Conservation (phyloP, 192 early-diverging fungal genomes). For the Gryganskiella cystojenkinii region DNA sequence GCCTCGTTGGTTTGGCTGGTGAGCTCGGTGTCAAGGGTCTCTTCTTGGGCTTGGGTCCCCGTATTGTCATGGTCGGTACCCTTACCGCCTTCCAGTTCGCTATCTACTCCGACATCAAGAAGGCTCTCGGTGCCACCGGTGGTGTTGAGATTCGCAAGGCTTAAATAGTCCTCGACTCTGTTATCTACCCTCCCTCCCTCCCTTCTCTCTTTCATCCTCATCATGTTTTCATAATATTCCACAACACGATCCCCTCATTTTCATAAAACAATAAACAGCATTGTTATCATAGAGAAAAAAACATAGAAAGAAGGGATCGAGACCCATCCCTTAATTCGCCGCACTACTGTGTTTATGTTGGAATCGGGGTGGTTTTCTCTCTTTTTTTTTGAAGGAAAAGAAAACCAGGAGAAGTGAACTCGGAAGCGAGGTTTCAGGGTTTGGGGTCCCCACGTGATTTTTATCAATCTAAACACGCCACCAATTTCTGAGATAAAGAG, state of each 20-base stretch:
- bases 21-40: conserved; percentile 69
- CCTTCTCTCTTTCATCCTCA: conserved; percentile 20
- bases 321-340: too few species aligned
- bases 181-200: not conserved
- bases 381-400: too few species aligned
- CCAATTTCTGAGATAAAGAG: not conserved
- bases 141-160: conserved; percentile 59
- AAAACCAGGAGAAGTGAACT: too few species aligned
- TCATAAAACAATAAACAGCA: conserved; percentile 25
- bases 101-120: conserved; percentile 71
- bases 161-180: conserved; percentile 3
- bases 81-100: conserved; percentile 76
- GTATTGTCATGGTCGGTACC: conserved; percentile 76
- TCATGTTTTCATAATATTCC: conserved; percentile 8
- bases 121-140: conserved; percentile 69
- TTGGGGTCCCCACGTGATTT: too few species aligned
- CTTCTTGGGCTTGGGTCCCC: conserved; percentile 73
- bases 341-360: too few species aligned
- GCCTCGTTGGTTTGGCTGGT: conserved; percentile 59
- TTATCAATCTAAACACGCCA: too few species aligned
- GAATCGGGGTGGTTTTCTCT: too few species aligned
- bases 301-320: too few species aligned
- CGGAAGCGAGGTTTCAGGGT: too few species aligned
- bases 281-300: conserved; percentile 11
- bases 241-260: conserved; percentile 5